Base-by-base conservation (phyloP, 768 basidiomycete species). In the Tulasnella sp. region DNA sequence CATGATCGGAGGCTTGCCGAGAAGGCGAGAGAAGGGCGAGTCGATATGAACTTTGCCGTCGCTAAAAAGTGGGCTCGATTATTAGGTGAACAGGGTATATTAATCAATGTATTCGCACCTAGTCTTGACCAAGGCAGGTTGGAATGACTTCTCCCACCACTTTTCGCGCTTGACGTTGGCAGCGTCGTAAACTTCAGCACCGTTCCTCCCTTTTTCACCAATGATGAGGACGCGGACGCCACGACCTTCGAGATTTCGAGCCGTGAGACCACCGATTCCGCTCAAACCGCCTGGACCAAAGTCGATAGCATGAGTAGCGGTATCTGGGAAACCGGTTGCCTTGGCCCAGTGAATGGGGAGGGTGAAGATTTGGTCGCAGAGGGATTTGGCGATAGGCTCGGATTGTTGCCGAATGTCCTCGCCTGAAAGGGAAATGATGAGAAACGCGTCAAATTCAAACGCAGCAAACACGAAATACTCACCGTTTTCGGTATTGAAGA, bases 1-100 rank as follows among this genome's bases (percentile, higher is more conserved):
- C 97, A 99, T 99, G 84, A 99, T 92, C 40, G 97, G 97, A 3
- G 97, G 91, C 85, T 99, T 99, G 80, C 95, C 94, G 58, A 99
- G 84, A 64, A 99, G 88, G 77, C 97, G 93, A 71, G 97, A 97
- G 88, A 98, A 97, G 4, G 95, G 92, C 0, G 97, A 98, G 83
- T 99, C 96, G 80, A 99, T 87, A 83, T 96, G 91, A 73, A 99
- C 85, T 78, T 89, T 90, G 42, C 97, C 97, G 83, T 99, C 95
- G 79, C 93, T 97, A 42, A 14, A 7, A 64, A n/a, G 29, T 78
- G 91, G 92, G 76, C 15, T 82, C 78, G 25, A 77, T 75, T 19
- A 68, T 8, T 17, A 52, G 49, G 17, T 11, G 29, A 74, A 37
- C 45, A n/a, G 12, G 37, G 38, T 34, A 12, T 7, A 12, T 9